These are phyloP conservation scores for Cyberlindnera xishuangbannaensis DNA, from an alignment of 805 yeast species.

Conservation along the genomic window DNA sequence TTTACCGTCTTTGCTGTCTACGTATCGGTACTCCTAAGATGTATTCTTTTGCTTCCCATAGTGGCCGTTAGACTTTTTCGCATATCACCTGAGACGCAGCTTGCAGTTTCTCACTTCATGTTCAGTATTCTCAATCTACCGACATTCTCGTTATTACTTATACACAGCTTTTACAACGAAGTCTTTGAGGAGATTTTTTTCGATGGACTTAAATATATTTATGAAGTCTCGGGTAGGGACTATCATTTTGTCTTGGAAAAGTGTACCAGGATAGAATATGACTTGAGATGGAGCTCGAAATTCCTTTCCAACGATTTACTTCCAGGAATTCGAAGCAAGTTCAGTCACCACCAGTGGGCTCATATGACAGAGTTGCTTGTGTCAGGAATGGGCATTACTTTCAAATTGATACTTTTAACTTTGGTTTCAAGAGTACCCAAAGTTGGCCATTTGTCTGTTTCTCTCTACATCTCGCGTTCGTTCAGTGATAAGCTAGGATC, in stretches of 20 bases:
- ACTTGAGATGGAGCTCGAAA: not conserved
- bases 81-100: not conserved
- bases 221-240: slow-evolving; percentile 6
- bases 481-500: slow-evolving; percentile 13
- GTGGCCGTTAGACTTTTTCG: not conserved
- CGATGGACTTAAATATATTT: slow-evolving; percentile 10
- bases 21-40: slow-evolving; percentile 10
- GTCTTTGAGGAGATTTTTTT: slow-evolving; percentile 12
- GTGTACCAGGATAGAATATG: not conserved
- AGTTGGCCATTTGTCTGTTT: not conserved
- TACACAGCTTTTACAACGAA: slow-evolving; percentile 4
- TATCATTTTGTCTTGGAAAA: not conserved
- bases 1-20: slow-evolving; percentile 6
- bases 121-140: slow-evolving; percentile 1
- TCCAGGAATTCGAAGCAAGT: not conserved
- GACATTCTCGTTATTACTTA: slow-evolving; percentile 1
- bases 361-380: not conserved
- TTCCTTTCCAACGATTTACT: not conserved
- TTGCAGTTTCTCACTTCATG: not conserved
- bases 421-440: not conserved
- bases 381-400: not conserved
- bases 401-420: not conserved
- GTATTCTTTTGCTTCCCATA: slow-evolving; percentile 3
- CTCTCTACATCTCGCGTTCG: slow-evolving; percentile 6
- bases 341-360: not conserved